Evolutionary conservation across 257 asterid genomes (phyloP), one percentile per base, ranked within the genome.

Genomic region (Linderniella brevidens): DNA sequence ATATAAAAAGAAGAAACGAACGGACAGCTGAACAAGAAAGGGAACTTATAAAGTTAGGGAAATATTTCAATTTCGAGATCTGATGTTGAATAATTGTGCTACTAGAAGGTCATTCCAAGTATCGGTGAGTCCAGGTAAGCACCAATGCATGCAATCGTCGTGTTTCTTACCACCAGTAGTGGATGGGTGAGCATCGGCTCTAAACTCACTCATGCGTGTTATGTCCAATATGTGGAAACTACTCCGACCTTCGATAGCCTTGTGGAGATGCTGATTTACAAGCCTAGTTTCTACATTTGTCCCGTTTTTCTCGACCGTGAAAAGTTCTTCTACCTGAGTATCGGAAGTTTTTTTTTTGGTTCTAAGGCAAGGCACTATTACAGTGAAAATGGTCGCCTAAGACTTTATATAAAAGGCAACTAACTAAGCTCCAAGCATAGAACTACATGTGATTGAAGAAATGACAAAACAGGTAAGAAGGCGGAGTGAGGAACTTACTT

Each of bases 81-180:
- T 53, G 13, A 65, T 35, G 59, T 49, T 69, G 61, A 54, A 60
- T 38, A 84, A 48, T 48, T 69, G 80, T 41, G 86, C 70, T 37
- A 78, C 49, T 55, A 84, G 69, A 69, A 80, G 62, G 76, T 88
- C 95, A 47, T 76, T 88, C 94, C 98, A 88, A 32, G 79, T 76
- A 74, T 88, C 94, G 5, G 94, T 76, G 18, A 84, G 70, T 51
- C 98, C 96, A 0, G 98, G 98, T 64, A 80, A 69, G 68, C 96
- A 88, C 94, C 98, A 84, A 54, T 84, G 98, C 98, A 88, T 84
- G 71, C 98, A 84, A 60, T 88, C 98, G 20, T 80, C 82, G 13
- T 84, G 98, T 52, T 63, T 67, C 64, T 82, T 86, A 37, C 94
- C 94, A 56, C 96, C 94, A 8, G 90, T 76, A 0, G 76, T 39